A percentile compares a stretch with the other conserved stretches of the same genome.
These are phyloP conservation scores for Ustilago lituana DNA, from an alignment of 1,284 basidiomycete species.

Conservation along the genomic window DNA sequence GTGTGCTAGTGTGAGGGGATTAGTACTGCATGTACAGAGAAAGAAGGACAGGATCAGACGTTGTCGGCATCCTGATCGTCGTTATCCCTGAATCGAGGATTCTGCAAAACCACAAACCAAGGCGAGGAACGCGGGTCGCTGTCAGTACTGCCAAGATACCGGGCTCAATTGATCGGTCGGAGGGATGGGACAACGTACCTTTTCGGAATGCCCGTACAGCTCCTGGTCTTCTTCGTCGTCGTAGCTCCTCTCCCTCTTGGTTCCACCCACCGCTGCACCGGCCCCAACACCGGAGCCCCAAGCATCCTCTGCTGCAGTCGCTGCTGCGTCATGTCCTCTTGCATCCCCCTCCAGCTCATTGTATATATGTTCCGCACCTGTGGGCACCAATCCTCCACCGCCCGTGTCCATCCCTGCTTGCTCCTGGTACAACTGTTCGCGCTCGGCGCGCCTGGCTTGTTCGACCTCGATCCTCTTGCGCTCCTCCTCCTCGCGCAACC, in stretches of 20 bases:
- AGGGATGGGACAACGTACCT: no score
- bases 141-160: no score
- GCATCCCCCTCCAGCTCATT: conserved; percentile 38
- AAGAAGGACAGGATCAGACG: no score
- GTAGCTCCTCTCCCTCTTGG: no score
- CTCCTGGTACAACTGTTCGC: conserved; percentile 86
- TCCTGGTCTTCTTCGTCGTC: conserved; percentile 40
- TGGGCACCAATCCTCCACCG: conserved; percentile 42
- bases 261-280: no score
- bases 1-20: no score
- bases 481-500: conserved; percentile 71
- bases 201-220: conserved; percentile 35
- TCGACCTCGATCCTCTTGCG: conserved; percentile 79
- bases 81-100: conserved; percentile 67
- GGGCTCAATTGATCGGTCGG: no score
- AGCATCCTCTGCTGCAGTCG: neutral
- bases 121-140: no score
- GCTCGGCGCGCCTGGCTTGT: conserved; percentile 78
- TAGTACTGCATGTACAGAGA: no score
- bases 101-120: no score
- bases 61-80: conserved; percentile 59
- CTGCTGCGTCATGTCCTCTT: conserved; percentile 32
- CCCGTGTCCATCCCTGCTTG: conserved; percentile 26
- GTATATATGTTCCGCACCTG: conserved; percentile 44
- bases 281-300: neutral